phyloP scores from a whole-genome alignment of 306 rosid genomes.

The Prinsepia uniflora region DNA sequence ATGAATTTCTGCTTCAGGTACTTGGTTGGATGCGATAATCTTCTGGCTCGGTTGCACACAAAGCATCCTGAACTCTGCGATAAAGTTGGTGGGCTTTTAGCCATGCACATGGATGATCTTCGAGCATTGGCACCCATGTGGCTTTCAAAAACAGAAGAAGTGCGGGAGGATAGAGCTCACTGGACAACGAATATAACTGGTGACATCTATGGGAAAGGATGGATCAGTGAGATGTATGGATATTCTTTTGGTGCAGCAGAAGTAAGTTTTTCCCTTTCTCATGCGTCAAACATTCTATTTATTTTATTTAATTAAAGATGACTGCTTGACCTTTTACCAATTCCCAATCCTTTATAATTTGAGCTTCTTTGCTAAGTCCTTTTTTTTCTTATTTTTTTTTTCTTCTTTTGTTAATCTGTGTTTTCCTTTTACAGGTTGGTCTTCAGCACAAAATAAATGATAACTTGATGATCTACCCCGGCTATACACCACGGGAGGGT shows the following conservation, averaged over 20 bases:
- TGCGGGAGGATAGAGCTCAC: constrained; percentile 84
- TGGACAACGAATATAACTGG: constrained; percentile 94
- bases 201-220: constrained; percentile 82
- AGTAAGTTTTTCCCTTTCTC: constrained; percentile 44
- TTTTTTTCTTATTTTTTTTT: background rate
- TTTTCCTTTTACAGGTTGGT: constrained; percentile 58
- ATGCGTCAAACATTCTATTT: background rate
- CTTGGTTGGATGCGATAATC: constrained; percentile 84
- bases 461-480: constrained; percentile 94
- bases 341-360: constrained; percentile 8
- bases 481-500: constrained; percentile 75
- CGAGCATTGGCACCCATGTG: constrained; percentile 90
- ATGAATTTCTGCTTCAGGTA: constrained; percentile 49
- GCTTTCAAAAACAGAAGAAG: constrained; percentile 98
- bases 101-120: constrained; percentile 88
- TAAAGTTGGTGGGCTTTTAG: constrained; percentile 97
- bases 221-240: constrained; percentile 99
- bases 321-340: background rate
- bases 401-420: constrained; percentile 10
- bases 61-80: constrained; percentile 88
- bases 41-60: constrained; percentile 82
- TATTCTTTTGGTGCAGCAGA: constrained; percentile 98
- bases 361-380: background rate
- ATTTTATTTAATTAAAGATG: background rate
- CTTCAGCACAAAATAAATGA: constrained; percentile 96